phyloP scores from a whole-genome alignment of 192 early-diverging fungal genomes.

The Backusella morwellensis region DNA sequence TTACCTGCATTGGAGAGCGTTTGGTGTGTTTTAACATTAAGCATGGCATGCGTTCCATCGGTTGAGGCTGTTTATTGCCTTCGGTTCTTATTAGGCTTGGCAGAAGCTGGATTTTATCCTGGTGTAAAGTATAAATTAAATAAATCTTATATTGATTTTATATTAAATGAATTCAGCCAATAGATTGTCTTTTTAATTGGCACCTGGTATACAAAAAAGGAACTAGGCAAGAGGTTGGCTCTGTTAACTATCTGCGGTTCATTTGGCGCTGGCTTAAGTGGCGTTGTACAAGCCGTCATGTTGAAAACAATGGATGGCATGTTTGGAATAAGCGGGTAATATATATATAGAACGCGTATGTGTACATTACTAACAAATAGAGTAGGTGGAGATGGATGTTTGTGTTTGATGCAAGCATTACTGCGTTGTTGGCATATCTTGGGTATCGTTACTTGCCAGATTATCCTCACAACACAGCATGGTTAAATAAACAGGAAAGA shows the following conservation, averaged over 20 bases:
- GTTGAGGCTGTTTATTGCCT: slow-evolving; percentile 33
- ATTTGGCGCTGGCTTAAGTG: slow-evolving; percentile 28
- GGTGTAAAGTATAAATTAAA: slow-evolving; percentile 23
- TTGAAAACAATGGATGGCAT: slow-evolving; percentile 30
- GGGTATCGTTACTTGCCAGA: slow-evolving; percentile 33
- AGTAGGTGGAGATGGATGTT: slow-evolving; percentile 40
- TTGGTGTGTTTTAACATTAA: slow-evolving; percentile 35
- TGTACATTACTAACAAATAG: background rate
- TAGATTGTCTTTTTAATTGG: slow-evolving; percentile 40
- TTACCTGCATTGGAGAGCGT: slow-evolving; percentile 29
- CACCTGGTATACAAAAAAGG: slow-evolving; percentile 40
- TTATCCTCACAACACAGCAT: slow-evolving; percentile 32
- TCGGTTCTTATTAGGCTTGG: slow-evolving; percentile 29
- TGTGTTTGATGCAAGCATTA: slow-evolving; percentile 33
- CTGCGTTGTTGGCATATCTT: slow-evolving; percentile 11
- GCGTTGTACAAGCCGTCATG: slow-evolving; percentile 27
- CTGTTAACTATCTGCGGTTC: slow-evolving; percentile 34
- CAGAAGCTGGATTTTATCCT: slow-evolving; percentile 42
- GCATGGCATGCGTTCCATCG: slow-evolving; percentile 32
- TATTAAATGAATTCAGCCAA: background rate
- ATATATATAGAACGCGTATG: too few relatives aligned
- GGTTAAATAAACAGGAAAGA: slow-evolving; percentile 30
- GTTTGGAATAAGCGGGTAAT: slow-evolving; percentile 34
- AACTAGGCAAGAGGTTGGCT: slow-evolving; percentile 35
- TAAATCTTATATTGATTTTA: background rate